Base-by-base conservation (phyloP, 2,329 filamentous ascomycete species). In the Cladosporium sp. region DNA sequence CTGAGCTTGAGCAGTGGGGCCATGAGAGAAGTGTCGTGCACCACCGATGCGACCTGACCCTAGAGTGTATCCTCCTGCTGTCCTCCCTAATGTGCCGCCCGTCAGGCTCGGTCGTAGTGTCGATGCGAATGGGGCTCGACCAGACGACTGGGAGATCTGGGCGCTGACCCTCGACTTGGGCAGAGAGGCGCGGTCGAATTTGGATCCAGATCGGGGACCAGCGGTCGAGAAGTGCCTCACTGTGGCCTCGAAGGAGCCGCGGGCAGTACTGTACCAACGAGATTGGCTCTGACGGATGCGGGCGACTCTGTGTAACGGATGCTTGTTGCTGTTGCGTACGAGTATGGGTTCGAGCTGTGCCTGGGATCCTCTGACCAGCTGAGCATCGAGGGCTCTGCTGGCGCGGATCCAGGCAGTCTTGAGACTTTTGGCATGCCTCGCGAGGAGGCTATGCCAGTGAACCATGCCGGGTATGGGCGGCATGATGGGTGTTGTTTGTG, bases 21-120 rank as follows among this genome's bases (percentile, higher is more conserved):
- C 87, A 79, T 97, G 93, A 1, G 92, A 96, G 80, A 98, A 98
- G 81, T 94, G 94, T 70, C 94, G 86, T 28, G 89, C 88, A 53
- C 90, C 91, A 70, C 91, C 88, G 66, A 87, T 77, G 56, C 88
- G 84, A 35, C 89, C 89, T 59, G 88, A 86, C 29, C 74, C 74
- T 65, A 91, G 80, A 69, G 84, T 84, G 76, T 99, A 99, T n/a
- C 95, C 95, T 70, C 94, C 93, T 8, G 93, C 91, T 46, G 91
- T 92, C 65, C 94, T 88, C 37, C 91, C 89, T 53, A 97, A 81
- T 28, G 92, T 89, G 50, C 94, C 93, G 57, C 93, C 94, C 0
- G 93, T 97, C 69, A 98, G 81, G 75, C 97, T 98, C 2, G 95
- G 95, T 40, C 95, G 90, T 40, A 99, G 86, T 1, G 93, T 90